Evolutionary conservation across 2,329 filamentous ascomycete species (phyloP), one percentile per base, ranked within the genome.

Genomic region (Penicillium sp.): DNA sequence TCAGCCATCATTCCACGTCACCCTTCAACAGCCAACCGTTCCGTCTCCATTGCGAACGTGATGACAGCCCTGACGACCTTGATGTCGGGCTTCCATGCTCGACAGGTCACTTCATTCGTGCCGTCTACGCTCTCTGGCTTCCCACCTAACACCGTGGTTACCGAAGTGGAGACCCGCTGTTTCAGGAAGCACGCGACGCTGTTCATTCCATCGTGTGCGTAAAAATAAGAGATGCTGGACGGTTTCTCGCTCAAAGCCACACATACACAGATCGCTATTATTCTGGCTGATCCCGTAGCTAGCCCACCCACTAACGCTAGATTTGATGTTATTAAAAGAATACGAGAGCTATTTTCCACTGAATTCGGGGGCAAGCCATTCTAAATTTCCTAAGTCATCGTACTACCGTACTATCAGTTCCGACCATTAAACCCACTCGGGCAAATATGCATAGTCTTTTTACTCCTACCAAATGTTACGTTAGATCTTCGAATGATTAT

Each of bases 191-290:
- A n/a, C 38, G 14, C 38, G 38, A 27, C 27, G 45, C 20, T 41
- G 40, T 30, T 44, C 39, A 16, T 43, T 38, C 40, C 46, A 48
- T 13, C 22, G 46, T 44, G 39, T 48, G 30, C 39, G 41, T 38
- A 20, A 27, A 38, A 44, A 16, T 31, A 44, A 30, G 40, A 48
- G 41, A 25, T 44, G 39, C 39, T 20, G 39, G n/a, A 48, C 46
- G 4, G 39, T 48, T 44, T 43, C 40, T 3, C 31, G 46, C 46
- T 48, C 30, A 5, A 38, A 11, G 30, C 46, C 30, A 44, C 31
- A 44, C 22, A 18, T 20, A 14, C 46, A 44, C 30, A 43, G 25
- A 43, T 43, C 24, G 24, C 24, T 25, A 25, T 25, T 7, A 25
- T 25, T n/a, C n/a, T n/a, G n/a, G n/a, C n/a, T n/a, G n/a, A n/a